A percentile compares a stretch with the other conserved stretches of the same genome.
Conservation (phyloP, 495 filamentous ascomycete genomes). For the Hamigera avellanea region DNA sequence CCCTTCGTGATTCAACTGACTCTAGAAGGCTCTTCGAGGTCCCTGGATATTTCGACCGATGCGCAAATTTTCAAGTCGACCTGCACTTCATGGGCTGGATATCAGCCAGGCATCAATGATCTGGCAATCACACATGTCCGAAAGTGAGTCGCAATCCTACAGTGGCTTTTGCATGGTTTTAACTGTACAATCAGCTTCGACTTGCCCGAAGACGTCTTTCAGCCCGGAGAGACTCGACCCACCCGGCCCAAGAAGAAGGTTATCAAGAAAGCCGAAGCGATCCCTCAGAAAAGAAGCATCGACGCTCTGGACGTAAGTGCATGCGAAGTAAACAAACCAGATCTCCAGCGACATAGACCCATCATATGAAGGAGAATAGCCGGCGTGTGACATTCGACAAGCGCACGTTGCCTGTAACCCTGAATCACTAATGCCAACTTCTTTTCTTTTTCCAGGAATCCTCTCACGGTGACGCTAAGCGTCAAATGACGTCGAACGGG, state of each 20-base stretch:
- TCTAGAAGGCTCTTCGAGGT: constrained; percentile 35
- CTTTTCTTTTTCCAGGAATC: constrained; percentile 15
- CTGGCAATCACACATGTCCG: constrained; percentile 63
- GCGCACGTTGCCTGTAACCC: constrained; percentile 10
- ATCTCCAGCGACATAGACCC: constrained; percentile 7
- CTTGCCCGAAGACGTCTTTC: constrained; percentile 82
- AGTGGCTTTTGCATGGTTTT: not conserved
- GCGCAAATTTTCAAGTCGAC: constrained; percentile 62
- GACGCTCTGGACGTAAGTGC: constrained; percentile 38
- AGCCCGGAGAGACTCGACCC: constrained; percentile 64
- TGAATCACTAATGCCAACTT: constrained; percentile 27
- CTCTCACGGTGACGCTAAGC: constrained; percentile 25
- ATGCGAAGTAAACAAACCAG: constrained; percentile 14
- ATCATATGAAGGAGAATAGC: not conserved
- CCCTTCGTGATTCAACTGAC: constrained; percentile 12
- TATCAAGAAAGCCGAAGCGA: constrained; percentile 26
- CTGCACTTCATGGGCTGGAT: constrained; percentile 55
- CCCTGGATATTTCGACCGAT: constrained; percentile 55
- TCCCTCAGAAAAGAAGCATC: constrained; percentile 30
- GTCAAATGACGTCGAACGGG: constrained; percentile 25
- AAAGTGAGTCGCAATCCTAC: constrained; percentile 43
- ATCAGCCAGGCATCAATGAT: constrained; percentile 50
- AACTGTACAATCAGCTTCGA: constrained; percentile 48
- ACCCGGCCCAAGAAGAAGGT: constrained; percentile 52
- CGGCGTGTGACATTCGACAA: constrained; percentile 7